Percentiles rank a stretch among this genome's conserved stretches.
Evolutionary conservation across 2,329 filamentous ascomycete species (phyloP).

Genomic region (Hymenoscyphus fraxineus): DNA sequence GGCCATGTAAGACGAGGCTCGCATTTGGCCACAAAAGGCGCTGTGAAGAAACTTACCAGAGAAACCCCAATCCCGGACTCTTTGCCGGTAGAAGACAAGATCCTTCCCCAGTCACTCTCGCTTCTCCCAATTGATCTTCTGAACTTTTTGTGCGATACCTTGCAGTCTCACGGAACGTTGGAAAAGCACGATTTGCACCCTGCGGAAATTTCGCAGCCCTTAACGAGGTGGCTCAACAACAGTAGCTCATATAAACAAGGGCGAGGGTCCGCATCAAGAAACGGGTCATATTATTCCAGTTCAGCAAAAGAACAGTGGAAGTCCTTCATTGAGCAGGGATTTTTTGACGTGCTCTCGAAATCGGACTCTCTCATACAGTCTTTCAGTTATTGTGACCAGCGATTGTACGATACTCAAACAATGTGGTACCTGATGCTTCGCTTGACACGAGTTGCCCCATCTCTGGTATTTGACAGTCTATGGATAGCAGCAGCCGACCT

Average conservation of each 20-base stretch:
- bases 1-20: neutral
- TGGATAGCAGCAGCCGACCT: conserved; percentile 59
- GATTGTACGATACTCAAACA: conserved; percentile 56
- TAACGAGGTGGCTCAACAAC: conserved; percentile 15
- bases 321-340: conserved; percentile 58
- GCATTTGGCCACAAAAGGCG: conserved; percentile 7
- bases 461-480: conserved; percentile 58
- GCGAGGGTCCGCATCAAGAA: conserved; percentile 1
- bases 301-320: conserved; percentile 45
- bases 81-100: conserved; percentile 30
- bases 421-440: conserved; percentile 62
- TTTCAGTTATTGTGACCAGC: conserved; percentile 48
- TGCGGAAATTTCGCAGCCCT: conserved; percentile 15
- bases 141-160: conserved; percentile 57
- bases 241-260: conserved; percentile 1
- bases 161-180: conserved; percentile 52
- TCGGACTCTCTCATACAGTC: conserved; percentile 52
- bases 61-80: neutral
- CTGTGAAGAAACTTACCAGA: neutral
- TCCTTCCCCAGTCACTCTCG: conserved; percentile 55
- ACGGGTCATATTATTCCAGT: conserved; percentile 5
- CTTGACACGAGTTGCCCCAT: conserved; percentile 54
- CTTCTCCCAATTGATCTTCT: conserved; percentile 52
- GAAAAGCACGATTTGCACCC: conserved; percentile 48
- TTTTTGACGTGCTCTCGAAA: conserved; percentile 61